Base-by-base conservation (phyloP, 2,329 filamentous ascomycete species). In the Periconia digitata region DNA sequence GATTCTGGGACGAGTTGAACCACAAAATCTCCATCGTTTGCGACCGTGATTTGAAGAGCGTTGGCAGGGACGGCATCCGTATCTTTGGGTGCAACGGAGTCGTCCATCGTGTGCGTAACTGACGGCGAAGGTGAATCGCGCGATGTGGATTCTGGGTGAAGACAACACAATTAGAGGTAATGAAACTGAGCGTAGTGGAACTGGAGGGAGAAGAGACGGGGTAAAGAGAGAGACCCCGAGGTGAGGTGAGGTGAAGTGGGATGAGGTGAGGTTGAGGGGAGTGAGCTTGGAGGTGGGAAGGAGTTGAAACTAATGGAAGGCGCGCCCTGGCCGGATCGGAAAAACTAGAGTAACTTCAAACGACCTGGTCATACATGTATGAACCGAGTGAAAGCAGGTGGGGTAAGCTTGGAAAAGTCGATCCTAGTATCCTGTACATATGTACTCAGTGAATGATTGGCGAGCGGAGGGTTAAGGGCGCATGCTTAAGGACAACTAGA, bases 1-100 rank as follows among this genome's bases (percentile, higher is more conserved):
- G 40, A 27, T 34, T 47, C 27, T n/a, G 51, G 54, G 3, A 46
- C 48, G 18, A 56, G 46, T 21, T 53, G 54, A 16, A 56, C 49
- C 40, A 48, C 18, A 32, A 56, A 54, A 35, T 56, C 54, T 32
- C 51, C 41, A 27, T 47, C 37, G 13, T 18, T 24, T 15, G 36
- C 51, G 36, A 56, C 46, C 6, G 27, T 22, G 24, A 53, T 47
- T 43, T 47, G 38, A n/a, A 43, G 49, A n/a, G 38, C 21, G 21
- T 40, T 40, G 38, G 27, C 27, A 32, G 27, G 27, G 4, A 32
- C 10, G n/a, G 27, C 27, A 15, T 10, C n/a, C 10, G 27, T 12
- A 13, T 4, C 27, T 32, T 32, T 32, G 27, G n/a, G 27, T 3
- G 27, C 27, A 32, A 32, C 27, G 12, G 27, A 10, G n/a, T 15